Evolutionary conservation across 2,329 filamentous ascomycete species (phyloP).

Genomic region (Zymoseptoria passerinii): DNA sequence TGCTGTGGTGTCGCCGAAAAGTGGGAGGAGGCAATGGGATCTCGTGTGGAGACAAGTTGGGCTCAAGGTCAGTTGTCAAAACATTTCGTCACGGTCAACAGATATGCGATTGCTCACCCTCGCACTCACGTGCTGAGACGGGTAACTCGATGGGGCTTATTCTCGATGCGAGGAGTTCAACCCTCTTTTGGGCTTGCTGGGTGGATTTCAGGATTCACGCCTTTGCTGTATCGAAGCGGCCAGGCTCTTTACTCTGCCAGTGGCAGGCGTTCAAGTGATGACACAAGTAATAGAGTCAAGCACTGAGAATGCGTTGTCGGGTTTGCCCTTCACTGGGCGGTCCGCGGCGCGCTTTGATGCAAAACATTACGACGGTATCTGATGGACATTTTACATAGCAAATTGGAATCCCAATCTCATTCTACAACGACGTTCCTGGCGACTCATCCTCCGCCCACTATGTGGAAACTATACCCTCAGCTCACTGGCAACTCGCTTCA

Average conservation of each 20-base stretch:
- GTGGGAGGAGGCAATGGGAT: slow-evolving; percentile 30
- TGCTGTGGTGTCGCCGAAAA: slow-evolving; percentile 27
- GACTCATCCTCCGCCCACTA: no score
- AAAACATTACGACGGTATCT: slow-evolving; percentile 29
- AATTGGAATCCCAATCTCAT: no score
- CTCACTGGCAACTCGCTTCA: no score
- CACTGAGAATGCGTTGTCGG: slow-evolving; percentile 58
- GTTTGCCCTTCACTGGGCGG: slow-evolving; percentile 40
- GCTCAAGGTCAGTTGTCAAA: slow-evolving; percentile 46
- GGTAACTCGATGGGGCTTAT: slow-evolving; percentile 99
- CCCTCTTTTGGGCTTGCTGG: slow-evolving; percentile 38
- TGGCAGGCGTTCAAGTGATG: slow-evolving; percentile 65
- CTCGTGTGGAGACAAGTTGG: slow-evolving; percentile 32
- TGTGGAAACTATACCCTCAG: no score
- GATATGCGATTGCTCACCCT: slow-evolving; percentile 85
- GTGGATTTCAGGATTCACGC: slow-evolving; percentile 20
- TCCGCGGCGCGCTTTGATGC: slow-evolving; percentile 27
- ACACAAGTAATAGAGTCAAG: slow-evolving; percentile 97
- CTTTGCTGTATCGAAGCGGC: slow-evolving; percentile 61
- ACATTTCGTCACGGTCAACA: slow-evolving; percentile 87
- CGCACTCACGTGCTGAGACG: slow-evolving; percentile 27
- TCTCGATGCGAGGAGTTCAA: slow-evolving; percentile 91
- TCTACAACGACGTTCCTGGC: no score
- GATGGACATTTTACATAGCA: slow-evolving; percentile 12
- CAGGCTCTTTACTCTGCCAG: slow-evolving; percentile 42